A percentile compares a stretch with the other conserved stretches of the same genome.
These are phyloP conservation scores for Pseudogymnoascus sp. DNA, from an alignment of 2,329 filamentous ascomycete genomes.

Conservation along the genomic window DNA sequence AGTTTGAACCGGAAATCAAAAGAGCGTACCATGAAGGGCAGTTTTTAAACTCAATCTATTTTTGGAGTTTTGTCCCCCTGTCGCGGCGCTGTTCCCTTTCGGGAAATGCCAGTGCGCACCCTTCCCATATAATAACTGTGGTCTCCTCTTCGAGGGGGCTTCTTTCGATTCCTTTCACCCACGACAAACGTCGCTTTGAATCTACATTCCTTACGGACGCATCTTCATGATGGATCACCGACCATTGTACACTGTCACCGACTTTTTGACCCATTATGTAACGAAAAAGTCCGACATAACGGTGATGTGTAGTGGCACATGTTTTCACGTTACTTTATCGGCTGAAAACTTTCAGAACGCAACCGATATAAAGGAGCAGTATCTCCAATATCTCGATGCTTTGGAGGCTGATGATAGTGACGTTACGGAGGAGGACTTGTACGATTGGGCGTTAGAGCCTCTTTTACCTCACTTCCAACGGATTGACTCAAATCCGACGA, in stretches of 20 bases:
- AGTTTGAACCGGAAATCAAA: no score
- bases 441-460: constrained; percentile 17
- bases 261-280: no score
- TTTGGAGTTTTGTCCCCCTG: background rate
- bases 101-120: background rate
- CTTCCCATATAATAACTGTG: background rate
- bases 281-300: background rate
- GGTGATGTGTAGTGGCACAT: constrained; percentile 12
- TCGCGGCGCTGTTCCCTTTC: background rate
- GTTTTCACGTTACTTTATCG: constrained; percentile 17
- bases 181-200: background rate
- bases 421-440: constrained; percentile 17
- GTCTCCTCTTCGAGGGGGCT: background rate
- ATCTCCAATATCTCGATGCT: constrained; percentile 15
- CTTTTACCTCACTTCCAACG: constrained; percentile 15
- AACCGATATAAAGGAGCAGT: constrained; percentile 15
- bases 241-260: background rate
- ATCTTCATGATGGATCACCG: background rate
- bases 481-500: constrained; percentile 15
- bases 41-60: no score
- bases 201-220: no score
- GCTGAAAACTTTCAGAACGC: constrained; percentile 15
- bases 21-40: no score
- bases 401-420: constrained; percentile 13
- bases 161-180: background rate